Evolutionary conservation across 1,284 basidiomycete genomes (phyloP).

Genomic region (Apiotrichum mycotoxinovorans): DNA sequence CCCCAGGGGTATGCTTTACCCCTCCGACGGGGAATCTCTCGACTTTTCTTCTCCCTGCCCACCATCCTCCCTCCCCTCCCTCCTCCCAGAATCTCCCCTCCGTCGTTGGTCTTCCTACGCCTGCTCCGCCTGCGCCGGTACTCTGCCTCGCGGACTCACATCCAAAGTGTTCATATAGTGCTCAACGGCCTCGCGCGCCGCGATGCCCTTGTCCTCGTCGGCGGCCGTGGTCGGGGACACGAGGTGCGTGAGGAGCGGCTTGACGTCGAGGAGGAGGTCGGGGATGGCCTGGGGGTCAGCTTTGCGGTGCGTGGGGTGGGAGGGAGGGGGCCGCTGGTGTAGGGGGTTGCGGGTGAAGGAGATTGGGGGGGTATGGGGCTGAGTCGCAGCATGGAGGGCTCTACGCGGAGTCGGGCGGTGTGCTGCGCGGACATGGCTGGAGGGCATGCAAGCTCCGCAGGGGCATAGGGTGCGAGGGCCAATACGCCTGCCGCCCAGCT

Average conservation of each 20-base stretch:
- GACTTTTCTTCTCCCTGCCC: too few relatives aligned
- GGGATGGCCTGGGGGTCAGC: conserved; percentile 34
- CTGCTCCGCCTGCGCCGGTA: too few relatives aligned
- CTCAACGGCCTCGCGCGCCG: conserved; percentile 32
- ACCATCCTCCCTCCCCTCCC: too few relatives aligned
- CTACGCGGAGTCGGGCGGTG: background rate
- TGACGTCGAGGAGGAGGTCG: conserved; percentile 33
- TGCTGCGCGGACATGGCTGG: background rate
- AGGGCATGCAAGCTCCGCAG: too few relatives aligned
- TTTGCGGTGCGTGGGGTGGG: background rate
- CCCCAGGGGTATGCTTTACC: too few relatives aligned
- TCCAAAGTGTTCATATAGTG: conserved; percentile 40
- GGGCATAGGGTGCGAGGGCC: too few relatives aligned
- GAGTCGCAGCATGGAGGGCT: too few relatives aligned
- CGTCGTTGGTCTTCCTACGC: too few relatives aligned
- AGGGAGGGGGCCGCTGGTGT: background rate
- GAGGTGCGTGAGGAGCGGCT: conserved; percentile 41
- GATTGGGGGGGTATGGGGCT: background rate
- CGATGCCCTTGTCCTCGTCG: conserved; percentile 25
- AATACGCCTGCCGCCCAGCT: too few relatives aligned
- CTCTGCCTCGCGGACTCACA: conserved; percentile 31
- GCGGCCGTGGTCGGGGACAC: conserved; percentile 6
- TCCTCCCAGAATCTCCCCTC: too few relatives aligned
- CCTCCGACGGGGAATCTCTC: too few relatives aligned
- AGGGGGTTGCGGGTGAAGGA: background rate